A percentile compares a stretch with the other conserved stretches of the same genome.
Conservation (phyloP, 2,329 filamentous ascomycete genomes). For the Cladosporium velox region DNA sequence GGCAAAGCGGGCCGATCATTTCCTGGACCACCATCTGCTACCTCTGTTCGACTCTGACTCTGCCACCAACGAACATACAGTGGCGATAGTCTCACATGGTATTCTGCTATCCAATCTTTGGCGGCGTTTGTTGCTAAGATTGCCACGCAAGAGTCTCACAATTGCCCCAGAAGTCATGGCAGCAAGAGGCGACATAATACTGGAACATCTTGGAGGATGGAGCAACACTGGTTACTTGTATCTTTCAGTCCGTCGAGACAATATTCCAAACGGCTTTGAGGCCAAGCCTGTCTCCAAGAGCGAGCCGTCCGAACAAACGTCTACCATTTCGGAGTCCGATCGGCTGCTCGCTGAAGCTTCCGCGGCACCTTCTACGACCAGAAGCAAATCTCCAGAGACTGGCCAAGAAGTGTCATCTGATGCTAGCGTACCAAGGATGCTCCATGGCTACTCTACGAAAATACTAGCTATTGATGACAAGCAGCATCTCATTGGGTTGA, state of each 20-base stretch:
- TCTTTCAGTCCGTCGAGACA: conserved; percentile 26
- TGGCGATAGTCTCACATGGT: conserved; percentile 79
- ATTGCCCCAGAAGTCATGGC: conserved; percentile 47
- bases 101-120: conserved; percentile 74
- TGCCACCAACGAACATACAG: conserved; percentile 39
- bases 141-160: conserved; percentile 50
- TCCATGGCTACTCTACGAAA: conserved; percentile 48
- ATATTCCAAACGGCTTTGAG: not conserved
- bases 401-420: not conserved
- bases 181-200: conserved; percentile 40
- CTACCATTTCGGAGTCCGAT: not conserved
- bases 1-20: conserved; percentile 62
- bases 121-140: conserved; percentile 60
- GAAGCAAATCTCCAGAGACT: not conserved
- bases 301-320: not conserved
- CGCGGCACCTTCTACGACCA: not conserved
- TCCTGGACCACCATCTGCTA: conserved; percentile 65
- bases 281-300: not conserved
- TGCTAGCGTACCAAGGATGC: conserved; percentile 11
- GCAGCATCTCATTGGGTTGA: conserved; percentile 71
- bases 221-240: conserved; percentile 67
- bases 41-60: conserved; percentile 52
- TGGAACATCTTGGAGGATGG: conserved; percentile 61
- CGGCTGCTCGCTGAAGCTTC: not conserved
- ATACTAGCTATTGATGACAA: conserved; percentile 68